These are phyloP conservation scores for Ascochyta koolunga DNA, from an alignment of 2,329 filamentous ascomycete species.

Conservation along the genomic window DNA sequence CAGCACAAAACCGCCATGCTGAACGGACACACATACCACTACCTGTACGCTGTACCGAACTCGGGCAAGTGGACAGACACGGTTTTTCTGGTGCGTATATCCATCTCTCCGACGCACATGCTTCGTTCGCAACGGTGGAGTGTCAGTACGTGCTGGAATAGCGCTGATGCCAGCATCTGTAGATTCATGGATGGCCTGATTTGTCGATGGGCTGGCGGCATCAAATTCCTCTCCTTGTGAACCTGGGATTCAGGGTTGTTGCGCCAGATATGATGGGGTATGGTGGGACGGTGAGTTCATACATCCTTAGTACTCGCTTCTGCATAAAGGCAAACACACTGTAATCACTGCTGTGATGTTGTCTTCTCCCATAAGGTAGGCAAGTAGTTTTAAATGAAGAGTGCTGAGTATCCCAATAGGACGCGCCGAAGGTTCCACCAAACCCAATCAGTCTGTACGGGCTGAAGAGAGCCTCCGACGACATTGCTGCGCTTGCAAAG, in stretches of 20 bases:
- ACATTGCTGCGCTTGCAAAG: slow-evolving; percentile 74
- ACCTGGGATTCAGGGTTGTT: slow-evolving; percentile 77
- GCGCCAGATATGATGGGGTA: slow-evolving; percentile 89
- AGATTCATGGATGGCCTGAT: slow-evolving; percentile 84
- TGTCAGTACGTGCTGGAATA: background rate
- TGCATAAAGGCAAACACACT: background rate
- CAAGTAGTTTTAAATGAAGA: background rate
- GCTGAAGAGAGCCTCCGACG: slow-evolving; percentile 71
- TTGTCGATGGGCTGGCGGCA: slow-evolving; percentile 85
- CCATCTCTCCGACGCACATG: background rate
- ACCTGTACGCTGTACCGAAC: slow-evolving; percentile 58
- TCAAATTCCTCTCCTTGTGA: slow-evolving; percentile 78
- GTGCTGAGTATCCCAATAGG: slow-evolving; percentile 37
- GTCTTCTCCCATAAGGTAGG: too few relatives aligned
- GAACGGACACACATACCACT: slow-evolving; percentile 73
- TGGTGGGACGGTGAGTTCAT: slow-evolving; percentile 66
- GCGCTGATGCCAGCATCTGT: background rate
- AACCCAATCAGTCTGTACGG: slow-evolving; percentile 68
- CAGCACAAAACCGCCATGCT: slow-evolving; percentile 67
- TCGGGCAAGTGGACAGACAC: slow-evolving; percentile 56
- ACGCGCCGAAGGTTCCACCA: slow-evolving; percentile 62
- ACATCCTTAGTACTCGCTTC: background rate
- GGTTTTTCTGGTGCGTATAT: slow-evolving; percentile 57
- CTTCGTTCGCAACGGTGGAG: too few relatives aligned
- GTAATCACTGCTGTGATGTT: background rate